Base-by-base conservation (phyloP, 2,329 filamentous ascomycete species). In the Escovopsis sp. region DNA sequence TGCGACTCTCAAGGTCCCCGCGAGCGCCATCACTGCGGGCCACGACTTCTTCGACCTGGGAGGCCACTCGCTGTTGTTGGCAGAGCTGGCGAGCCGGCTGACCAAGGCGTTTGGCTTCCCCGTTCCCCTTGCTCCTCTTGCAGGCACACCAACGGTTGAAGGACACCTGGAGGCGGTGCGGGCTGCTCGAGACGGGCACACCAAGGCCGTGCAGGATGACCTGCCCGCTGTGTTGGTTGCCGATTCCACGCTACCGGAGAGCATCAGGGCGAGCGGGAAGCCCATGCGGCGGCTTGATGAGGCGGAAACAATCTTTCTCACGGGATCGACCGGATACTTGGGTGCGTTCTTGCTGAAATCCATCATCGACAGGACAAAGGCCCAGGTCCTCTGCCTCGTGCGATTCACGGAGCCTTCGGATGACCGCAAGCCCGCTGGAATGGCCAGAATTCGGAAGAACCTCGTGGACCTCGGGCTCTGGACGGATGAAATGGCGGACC, bases 31-130 rank as follows among this genome's bases (percentile, higher is more conserved):
- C 20, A 81, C 79, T 53, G 72, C 66, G 2, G 77, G 84, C 46
- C 79, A 85, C 56, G 81, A 79, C 56, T 89, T 89, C 59, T 89
- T 88, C 55, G 84, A 88, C 45, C 65, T 89, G 2, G 84, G 84
- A 31, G 84, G 84, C 0, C 84, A 89, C 58, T 87, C 82, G 0
- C 63, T 89, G 41, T 76, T 77, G 2, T 71, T 89, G n/a, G 84
- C 84, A 0, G 80, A 86, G 45, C 68, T 89, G 24, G 76, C 83
- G n/a, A 77, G 76, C 24, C 74, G 76, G 30, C 57, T 88, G 12
- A 77, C 80, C 0, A 74, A 74, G 44, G 71, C 71, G 0, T 86
- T 85, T 51, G 82, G 81, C 5, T 83, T 88, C 55, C 72, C 78
- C 1, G 73, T 89, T 2, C 79, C 82, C 2, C 69, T 88, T 14